Conservation (phyloP, 2,329 filamentous ascomycete genomes). For the Penicillium verrucosum region DNA sequence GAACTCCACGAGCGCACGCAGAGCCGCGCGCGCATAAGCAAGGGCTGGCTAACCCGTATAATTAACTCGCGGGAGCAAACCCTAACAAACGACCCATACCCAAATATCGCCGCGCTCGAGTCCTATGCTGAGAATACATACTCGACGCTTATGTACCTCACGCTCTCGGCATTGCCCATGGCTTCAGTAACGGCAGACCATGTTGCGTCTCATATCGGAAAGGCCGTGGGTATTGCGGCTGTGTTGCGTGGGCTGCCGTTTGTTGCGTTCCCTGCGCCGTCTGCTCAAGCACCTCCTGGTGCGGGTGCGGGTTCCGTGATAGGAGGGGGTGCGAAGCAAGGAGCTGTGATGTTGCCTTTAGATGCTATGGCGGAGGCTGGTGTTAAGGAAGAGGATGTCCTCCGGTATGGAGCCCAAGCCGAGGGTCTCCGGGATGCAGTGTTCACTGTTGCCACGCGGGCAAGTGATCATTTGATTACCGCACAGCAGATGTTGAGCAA, state of each 20-base stretch:
- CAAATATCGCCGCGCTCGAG: slow-evolving; percentile 70
- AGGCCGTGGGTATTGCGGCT: slow-evolving; percentile 83
- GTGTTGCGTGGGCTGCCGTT: slow-evolving; percentile 84
- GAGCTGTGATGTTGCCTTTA: slow-evolving; percentile 74
- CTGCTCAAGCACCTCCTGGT: slow-evolving; percentile 55
- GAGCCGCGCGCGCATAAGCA: slow-evolving; percentile 54
- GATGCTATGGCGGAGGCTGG: slow-evolving; percentile 83
- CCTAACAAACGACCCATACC: slow-evolving; percentile 78
- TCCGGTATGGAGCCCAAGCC: slow-evolving; percentile 74
- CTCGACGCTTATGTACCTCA: slow-evolving; percentile 85
- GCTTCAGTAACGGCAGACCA: slow-evolving; percentile 84
- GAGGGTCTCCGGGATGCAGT: slow-evolving; percentile 82
- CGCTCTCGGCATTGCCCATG: slow-evolving; percentile 73
- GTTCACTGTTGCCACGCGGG: slow-evolving; percentile 86
- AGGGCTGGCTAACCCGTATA: slow-evolving; percentile 72
- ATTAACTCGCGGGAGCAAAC: slow-evolving; percentile 78
- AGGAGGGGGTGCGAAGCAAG: slow-evolving; percentile 48
- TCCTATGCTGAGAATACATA: slow-evolving; percentile 94
- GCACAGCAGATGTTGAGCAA: slow-evolving; percentile 87
- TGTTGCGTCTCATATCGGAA: slow-evolving; percentile 90
- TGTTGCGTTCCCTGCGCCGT: slow-evolving; percentile 71
- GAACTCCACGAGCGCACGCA: slow-evolving; percentile 50
- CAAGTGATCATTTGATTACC: slow-evolving; percentile 93
- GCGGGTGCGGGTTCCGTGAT: slow-evolving; percentile 35
- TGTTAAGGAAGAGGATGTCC: slow-evolving; percentile 84